A percentile compares a stretch with the other conserved stretches of the same genome.
Evolutionary conservation across 2,329 filamentous ascomycete genomes (phyloP).

Genomic region (Stemphylium vesicarium): DNA sequence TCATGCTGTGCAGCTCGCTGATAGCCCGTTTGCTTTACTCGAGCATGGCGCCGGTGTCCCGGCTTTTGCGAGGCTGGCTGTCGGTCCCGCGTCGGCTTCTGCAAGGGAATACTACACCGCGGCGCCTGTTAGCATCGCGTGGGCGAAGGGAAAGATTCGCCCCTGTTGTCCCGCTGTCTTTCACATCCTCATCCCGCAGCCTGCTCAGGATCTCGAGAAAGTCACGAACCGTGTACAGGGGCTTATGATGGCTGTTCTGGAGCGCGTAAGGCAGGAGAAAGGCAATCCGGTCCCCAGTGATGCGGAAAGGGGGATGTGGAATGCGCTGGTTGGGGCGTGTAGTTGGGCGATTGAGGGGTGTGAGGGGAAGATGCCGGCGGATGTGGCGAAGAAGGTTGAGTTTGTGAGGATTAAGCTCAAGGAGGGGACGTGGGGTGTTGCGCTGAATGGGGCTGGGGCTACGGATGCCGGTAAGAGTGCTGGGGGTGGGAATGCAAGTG

Average conservation of each 20-base stretch:
- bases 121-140: constrained; percentile 31
- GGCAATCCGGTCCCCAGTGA: constrained; percentile 25
- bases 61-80: constrained; percentile 34
- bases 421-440: constrained; percentile 32
- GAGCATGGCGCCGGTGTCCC: constrained; percentile 13
- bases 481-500: too few species aligned
- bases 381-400: constrained; percentile 32
- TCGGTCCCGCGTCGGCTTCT: constrained; percentile 29
- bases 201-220: constrained; percentile 18
- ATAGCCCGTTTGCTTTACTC: constrained; percentile 32
- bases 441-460: constrained; percentile 3
- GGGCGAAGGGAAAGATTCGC: constrained; percentile 20
- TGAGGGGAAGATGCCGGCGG: constrained; percentile 34
- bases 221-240: constrained; percentile 36
- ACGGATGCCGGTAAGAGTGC: background rate
- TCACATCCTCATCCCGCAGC: constrained; percentile 29
- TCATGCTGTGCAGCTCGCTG: constrained; percentile 34
- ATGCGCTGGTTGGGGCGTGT: constrained; percentile 30
- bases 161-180: constrained; percentile 22
- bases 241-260: constrained; percentile 41
- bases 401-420: constrained; percentile 33
- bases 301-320: constrained; percentile 31
- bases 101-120: constrained; percentile 24
- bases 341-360: constrained; percentile 33
- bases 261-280: constrained; percentile 31